These are phyloP conservation scores for Tetradesmus lagerheimii DNA, from an alignment of 139 green algal genomes.

Conservation along the genomic window DNA sequence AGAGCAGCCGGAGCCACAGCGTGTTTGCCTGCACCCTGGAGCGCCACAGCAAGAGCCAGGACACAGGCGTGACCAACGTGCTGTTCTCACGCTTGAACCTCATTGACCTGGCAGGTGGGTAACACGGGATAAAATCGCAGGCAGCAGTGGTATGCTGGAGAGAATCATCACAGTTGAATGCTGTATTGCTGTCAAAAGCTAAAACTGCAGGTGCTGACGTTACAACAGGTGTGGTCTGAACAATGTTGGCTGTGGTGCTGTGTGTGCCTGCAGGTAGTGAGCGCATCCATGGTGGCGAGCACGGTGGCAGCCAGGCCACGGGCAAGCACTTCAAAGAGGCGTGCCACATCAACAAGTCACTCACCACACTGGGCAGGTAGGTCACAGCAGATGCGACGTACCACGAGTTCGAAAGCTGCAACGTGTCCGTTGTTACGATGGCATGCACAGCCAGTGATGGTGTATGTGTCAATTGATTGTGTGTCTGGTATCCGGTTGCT, in stretches of 20 bases:
- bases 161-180: too few relatives aligned
- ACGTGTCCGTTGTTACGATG: too few relatives aligned
- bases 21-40: conserved; percentile 90
- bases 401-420: neutral
- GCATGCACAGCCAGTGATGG: too few relatives aligned
- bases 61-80: conserved; percentile 70
- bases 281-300: conserved; percentile 66
- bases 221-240: neutral
- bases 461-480: too few relatives aligned
- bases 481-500: too few relatives aligned
- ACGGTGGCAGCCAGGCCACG: conserved; percentile 75
- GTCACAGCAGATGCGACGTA: neutral
- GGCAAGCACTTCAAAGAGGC: conserved; percentile 95
- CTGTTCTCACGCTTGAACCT: conserved; percentile 89
- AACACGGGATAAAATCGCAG: neutral
- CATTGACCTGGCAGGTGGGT: conserved; percentile 93
- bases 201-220: neutral
- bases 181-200: neutral
- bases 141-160: neutral
- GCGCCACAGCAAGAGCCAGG: conserved; percentile 52
- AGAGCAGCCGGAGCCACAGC: conserved; percentile 89
- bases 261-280: conserved; percentile 82
- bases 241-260: neutral
- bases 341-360: conserved; percentile 95
- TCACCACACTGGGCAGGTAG: conserved; percentile 88